Evolutionary conservation across 2,329 filamentous ascomycete species (phyloP).

Genomic region (Ceratocystis ficicola): DNA sequence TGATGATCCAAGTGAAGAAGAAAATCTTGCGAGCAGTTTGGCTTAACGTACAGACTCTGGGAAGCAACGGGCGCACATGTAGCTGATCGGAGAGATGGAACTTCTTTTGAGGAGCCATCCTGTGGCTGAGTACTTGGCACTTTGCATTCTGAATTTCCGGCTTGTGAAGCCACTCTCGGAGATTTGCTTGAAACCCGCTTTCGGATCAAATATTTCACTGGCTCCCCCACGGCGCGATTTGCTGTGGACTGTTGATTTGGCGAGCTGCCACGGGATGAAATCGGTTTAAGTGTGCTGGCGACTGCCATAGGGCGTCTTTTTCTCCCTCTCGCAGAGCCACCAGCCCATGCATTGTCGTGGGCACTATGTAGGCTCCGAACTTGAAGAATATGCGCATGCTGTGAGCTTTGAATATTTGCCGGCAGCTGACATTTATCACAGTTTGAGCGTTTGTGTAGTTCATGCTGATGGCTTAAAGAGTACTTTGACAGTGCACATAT

Average conservation of each 20-base stretch:
- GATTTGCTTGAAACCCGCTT: background rate
- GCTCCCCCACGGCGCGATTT: background rate
- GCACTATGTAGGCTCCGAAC: background rate
- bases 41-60: too few species aligned
- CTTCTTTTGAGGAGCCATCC: too few species aligned
- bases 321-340: background rate
- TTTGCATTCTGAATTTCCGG: too few species aligned
- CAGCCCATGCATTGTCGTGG: background rate
- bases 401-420: background rate
- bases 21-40: background rate
- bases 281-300: background rate
- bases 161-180: background rate
- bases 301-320: background rate
- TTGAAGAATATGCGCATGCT: background rate
- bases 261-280: background rate
- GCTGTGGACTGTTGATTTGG: background rate
- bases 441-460: slow-evolving; percentile 38
- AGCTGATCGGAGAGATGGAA: too few species aligned
- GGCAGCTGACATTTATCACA: background rate
- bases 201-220: background rate
- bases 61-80: too few species aligned
- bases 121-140: too few species aligned
- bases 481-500: slow-evolving; percentile 54
- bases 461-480: slow-evolving; percentile 54
- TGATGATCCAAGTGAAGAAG: background rate